Conservation (phyloP, 176 grass and related monocot genomes). For the Paspalum vaginatum region DNA sequence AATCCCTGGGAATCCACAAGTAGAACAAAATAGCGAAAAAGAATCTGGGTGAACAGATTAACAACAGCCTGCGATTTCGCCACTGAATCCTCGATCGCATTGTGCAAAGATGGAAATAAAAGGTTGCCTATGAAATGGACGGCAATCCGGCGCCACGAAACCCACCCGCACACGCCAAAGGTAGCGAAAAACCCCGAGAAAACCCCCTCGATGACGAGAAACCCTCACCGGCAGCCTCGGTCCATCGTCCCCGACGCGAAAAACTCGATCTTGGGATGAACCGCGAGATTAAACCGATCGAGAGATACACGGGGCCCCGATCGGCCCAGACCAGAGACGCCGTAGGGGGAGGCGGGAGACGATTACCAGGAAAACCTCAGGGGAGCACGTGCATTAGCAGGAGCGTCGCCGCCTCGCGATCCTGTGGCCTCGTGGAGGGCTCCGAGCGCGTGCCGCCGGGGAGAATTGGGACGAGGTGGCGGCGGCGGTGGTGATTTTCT, state of each 20-base stretch:
- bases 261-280: conserved; percentile 26
- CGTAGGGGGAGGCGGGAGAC: neutral
- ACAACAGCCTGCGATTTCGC: neutral
- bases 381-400: conserved; percentile 13
- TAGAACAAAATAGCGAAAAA: neutral
- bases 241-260: neutral
- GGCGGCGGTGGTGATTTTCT: neutral
- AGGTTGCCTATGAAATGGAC: neutral
- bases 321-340: conserved; percentile 1
- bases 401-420: neutral
- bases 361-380: neutral
- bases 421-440: neutral
- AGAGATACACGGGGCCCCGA: neutral
- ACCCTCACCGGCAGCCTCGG: neutral
- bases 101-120: neutral
- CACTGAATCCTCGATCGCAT: neutral
- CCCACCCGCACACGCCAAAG: conserved; percentile 34
- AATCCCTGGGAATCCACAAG: neutral
- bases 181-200: conserved; percentile 54
- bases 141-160: neutral
- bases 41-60: neutral
- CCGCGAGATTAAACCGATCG: conserved; percentile 26
- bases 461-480: neutral
- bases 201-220: conserved; percentile 36
- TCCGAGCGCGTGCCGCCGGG: neutral